Percentiles rank a stretch among this genome's conserved stretches.
phyloP scores from a whole-genome alignment of 345 rosid species.

The Alliaria petiolata region DNA sequence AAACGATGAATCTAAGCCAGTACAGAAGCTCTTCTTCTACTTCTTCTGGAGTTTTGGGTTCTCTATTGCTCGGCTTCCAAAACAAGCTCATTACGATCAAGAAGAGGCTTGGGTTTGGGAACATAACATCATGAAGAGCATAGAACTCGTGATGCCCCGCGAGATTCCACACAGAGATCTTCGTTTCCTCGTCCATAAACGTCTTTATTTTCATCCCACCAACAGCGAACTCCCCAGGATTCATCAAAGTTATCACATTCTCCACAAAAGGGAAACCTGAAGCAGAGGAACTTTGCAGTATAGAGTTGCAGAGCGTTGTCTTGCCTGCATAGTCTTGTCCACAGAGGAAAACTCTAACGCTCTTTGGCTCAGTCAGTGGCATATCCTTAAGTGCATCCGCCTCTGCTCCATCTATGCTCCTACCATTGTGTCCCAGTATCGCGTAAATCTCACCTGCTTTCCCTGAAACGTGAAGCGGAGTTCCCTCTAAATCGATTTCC shows the following conservation, averaged over 20 bases:
- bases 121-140: conserved; percentile 93
- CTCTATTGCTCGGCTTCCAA: conserved; percentile 75
- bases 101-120: conserved; percentile 82
- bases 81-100: conserved; percentile 75
- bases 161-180: conserved; percentile 88
- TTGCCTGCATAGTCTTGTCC: conserved; percentile 96
- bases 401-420: conserved; percentile 51
- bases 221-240: conserved; percentile 87
- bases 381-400: too few relatives aligned
- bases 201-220: conserved; percentile 81
- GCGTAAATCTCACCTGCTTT: conserved; percentile 63
- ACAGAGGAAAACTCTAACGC: conserved; percentile 82
- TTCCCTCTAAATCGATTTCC: conserved; percentile 74
- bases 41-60: conserved; percentile 68
- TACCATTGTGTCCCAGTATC: conserved; percentile 71
- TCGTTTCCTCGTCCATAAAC: conserved; percentile 73
- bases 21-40: conserved; percentile 84
- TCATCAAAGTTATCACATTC: conserved; percentile 72
- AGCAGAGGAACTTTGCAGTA: conserved; percentile 64
- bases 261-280: conserved; percentile 71
- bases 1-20: conserved; percentile 86
- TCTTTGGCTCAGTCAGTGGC: conserved; percentile 81
- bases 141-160: conserved; percentile 85
- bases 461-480: conserved; percentile 72
- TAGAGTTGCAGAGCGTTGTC: conserved; percentile 69